phyloP scores from a whole-genome alignment of 768 basidiomycete genomes.

The Basidioascus undulatus region DNA sequence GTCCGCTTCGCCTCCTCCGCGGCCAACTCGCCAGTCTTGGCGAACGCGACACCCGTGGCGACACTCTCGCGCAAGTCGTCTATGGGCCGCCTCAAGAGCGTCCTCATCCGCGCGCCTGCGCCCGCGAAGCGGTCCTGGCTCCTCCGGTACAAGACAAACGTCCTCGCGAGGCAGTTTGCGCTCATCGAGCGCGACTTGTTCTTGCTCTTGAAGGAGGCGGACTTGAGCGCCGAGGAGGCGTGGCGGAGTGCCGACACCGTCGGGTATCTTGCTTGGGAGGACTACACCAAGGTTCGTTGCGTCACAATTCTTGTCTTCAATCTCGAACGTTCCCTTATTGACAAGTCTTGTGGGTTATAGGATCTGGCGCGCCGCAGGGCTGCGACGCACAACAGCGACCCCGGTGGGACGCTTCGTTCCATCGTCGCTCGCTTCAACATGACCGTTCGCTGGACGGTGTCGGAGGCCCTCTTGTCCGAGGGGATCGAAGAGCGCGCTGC shows the following conservation, averaged over 20 bases:
- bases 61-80: slow-evolving; percentile 5
- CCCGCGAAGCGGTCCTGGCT: slow-evolving; percentile 30
- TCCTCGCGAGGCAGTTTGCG: slow-evolving; percentile 50
- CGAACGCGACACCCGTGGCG: too few relatives aligned
- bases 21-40: too few relatives aligned
- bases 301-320: too few relatives aligned
- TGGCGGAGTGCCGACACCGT: too few relatives aligned
- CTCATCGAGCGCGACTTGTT: slow-evolving; percentile 77
- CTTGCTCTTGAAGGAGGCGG: too few relatives aligned
- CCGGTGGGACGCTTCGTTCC: slow-evolving; percentile 44
- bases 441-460: slow-evolving; percentile 50
- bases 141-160: slow-evolving; percentile 33
- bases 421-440: slow-evolving; percentile 65
- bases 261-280: too few relatives aligned
- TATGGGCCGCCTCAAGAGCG: slow-evolving; percentile 1
- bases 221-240: too few relatives aligned
- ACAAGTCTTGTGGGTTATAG: background rate
- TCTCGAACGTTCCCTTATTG: background rate
- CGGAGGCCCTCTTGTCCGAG: slow-evolving; percentile 24
- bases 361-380: slow-evolving; percentile 11
- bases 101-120: background rate
- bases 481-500: slow-evolving; percentile 27
- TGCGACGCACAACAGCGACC: slow-evolving; percentile 33
- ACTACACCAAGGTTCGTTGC: too few relatives aligned
- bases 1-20: too few relatives aligned